Evolutionary conservation across 352 stramenopile genomes (phyloP), one percentile per base, ranked within the genome.

Genomic region (Pythium coloratum): DNA sequence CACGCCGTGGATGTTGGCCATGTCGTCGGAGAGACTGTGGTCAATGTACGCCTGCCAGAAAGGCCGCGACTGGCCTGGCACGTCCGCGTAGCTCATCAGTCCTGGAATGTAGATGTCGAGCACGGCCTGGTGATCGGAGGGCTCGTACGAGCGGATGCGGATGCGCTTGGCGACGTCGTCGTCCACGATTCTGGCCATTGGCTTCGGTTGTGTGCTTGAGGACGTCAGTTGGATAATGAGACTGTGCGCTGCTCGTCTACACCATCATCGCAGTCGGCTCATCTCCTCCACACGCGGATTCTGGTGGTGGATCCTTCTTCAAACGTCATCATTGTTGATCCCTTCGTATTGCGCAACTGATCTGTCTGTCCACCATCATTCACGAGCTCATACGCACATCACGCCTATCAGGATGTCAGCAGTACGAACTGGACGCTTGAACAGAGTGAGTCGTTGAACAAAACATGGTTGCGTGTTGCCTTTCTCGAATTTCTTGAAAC

Each of bases 1-100:
- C 2, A 64, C 70, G 56, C 64, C 57, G 12, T 71, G 18, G 20
- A 84, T 82, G 44, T 82, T 62, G 28, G 59, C 61, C 38, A 88
- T 58, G 59, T 85, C 75, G 0, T 63, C 54, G 20, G 72, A 56
- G 49, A 86, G 24, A 56, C 56, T 70, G 36, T 77, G 49, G 47
- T 72, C 32, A 1, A 84, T 38, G 60, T 76, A 70, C 30, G 58
- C 38, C 2, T 50, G 32, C 50, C 66, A 74, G 44, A 76, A 32
- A 4, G 36, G 12, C 56, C n/a, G 5, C 42, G 46, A 8, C 20
- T 62, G 40, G 8, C 33, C 42, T 5, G 40, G 28, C 16, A 38
- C 1, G 20, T 46, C 28, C 4, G 59, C 64, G 61, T 76, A 70
- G 42, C 50, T 32, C 13, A 62, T 44, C 59, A 70, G 62, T 16